Evolutionary conservation across 2,329 filamentous ascomycete genomes (phyloP), one percentile per base, ranked within the genome.

Genomic region (Paraphoma sp.): DNA sequence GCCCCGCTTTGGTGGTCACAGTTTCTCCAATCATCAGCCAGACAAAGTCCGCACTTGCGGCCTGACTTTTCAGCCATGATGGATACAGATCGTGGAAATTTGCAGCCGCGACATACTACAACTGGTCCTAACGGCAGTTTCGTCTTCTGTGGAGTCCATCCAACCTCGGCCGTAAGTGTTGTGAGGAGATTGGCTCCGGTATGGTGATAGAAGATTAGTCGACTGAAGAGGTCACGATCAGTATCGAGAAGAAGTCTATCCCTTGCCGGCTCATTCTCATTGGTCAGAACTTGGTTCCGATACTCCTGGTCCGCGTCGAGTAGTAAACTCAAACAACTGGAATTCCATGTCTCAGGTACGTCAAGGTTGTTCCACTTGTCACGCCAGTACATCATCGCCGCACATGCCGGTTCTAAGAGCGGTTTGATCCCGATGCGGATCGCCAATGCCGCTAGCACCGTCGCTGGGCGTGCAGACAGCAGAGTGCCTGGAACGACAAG

Each of bases 301-400:
- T 67, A 67, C 43, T 63, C 60, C 1, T 51, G 29, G 63, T 84
- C 80, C 0, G 82, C 81, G 46, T 83, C 80, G 1, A 84, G 73
- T 12, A 84, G 64, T n/a, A 84, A 68, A 0, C 71, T 65, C 23
- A 83, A 60, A 46, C 81, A 84, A 53, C 71, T 77, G 7, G 77
- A 54, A 45, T 79, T 83, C 81, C 82, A 84, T 8, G 77, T 84
- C 63, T 84, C 82, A 0, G 81, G 81, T 7, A 79, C 73, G 2
- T 81, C 76, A 4, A 82, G 58, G 9, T 75, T 79, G 53, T 82
- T 83, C 82, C 82, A 85, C 28, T 75, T 75, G 28, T 73, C 68
- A 4, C 75, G 73, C 65, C 77, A 82, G 2, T 62, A 68, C 3
- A 80, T 48, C 46, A 84, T 74, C 53, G 82, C 79, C 2, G 67